These are phyloP conservation scores for Graphiopsis chlorocephala DNA, from an alignment of 2,329 filamentous ascomycete genomes.

Conservation along the genomic window DNA sequence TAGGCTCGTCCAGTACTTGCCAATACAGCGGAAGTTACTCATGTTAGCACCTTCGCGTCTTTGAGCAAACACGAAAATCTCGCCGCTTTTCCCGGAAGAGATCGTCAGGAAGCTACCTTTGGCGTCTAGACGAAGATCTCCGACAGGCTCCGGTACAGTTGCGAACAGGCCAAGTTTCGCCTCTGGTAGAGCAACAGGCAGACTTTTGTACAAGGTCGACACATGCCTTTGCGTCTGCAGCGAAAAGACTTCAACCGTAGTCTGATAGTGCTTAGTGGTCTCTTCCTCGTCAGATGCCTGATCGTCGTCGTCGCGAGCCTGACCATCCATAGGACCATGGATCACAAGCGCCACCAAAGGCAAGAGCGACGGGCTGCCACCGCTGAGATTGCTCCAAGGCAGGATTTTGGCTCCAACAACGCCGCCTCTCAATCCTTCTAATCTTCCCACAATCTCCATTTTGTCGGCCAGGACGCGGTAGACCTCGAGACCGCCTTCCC, in stretches of 20 bases:
- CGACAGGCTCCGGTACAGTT: constrained; percentile 59
- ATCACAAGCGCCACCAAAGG: constrained; percentile 77
- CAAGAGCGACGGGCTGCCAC: constrained; percentile 54
- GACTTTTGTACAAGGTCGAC: constrained; percentile 69
- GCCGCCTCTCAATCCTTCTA: constrained; percentile 75
- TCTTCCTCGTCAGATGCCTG: constrained; percentile 35
- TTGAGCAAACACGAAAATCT: constrained; percentile 70
- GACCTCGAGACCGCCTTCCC: constrained; percentile 75
- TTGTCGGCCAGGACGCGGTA: constrained; percentile 70
- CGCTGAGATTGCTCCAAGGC: constrained; percentile 60
- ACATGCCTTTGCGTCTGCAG: constrained; percentile 70
- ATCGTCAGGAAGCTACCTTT: constrained; percentile 70
- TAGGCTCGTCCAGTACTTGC: constrained; percentile 88
- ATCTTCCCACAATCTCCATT: constrained; percentile 64
- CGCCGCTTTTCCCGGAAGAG: constrained; percentile 78
- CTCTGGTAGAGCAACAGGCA: constrained; percentile 51
- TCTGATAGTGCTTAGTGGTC: constrained; percentile 67
- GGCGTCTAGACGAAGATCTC: constrained; percentile 70
- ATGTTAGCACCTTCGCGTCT: constrained; percentile 17
- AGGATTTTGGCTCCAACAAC: constrained; percentile 82
- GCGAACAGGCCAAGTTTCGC: constrained; percentile 26
- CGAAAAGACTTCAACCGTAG: constrained; percentile 85
- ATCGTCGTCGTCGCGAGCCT: constrained; percentile 28
- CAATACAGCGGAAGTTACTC: constrained; percentile 63
- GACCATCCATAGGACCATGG: constrained; percentile 68